phyloP scores from a whole-genome alignment of 2,329 filamentous ascomycete genomes.

The Microascus cirrosus region DNA sequence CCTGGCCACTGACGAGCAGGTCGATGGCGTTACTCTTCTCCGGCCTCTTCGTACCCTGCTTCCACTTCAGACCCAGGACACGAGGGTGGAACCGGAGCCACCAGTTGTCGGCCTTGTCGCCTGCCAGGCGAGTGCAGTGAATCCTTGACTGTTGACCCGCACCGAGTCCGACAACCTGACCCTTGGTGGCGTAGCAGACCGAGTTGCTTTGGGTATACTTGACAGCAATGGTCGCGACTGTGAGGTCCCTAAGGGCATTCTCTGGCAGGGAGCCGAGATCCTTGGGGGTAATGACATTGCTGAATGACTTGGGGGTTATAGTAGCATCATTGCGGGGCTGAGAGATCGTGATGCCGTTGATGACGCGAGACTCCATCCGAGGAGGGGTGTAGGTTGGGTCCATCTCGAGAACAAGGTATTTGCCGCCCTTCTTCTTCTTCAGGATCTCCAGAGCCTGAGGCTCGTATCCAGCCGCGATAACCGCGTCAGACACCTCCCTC shows the following conservation, averaged over 20 bases:
- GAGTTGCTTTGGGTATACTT: conserved; percentile 99
- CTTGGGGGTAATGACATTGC: conserved; percentile 77
- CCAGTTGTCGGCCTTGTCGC: conserved; percentile 99
- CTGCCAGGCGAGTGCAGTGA: conserved; percentile 93
- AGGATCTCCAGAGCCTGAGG: conserved; percentile 81
- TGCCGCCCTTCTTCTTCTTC: conserved; percentile 96
- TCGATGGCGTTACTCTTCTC: conserved; percentile 99
- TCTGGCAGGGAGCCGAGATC: conserved; percentile 62
- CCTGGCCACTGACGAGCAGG: conserved; percentile 80
- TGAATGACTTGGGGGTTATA: conserved; percentile 79
- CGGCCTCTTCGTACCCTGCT: conserved; percentile 90
- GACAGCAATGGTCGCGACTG: conserved; percentile 89
- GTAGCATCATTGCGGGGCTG: conserved; percentile 89
- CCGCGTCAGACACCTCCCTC: conserved; percentile 93
- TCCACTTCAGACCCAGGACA: conserved; percentile 84
- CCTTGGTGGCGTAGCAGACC: conserved; percentile 91
- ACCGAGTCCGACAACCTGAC: conserved; percentile 86
- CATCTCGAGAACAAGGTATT: conserved; percentile 93
- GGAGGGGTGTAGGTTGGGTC: conserved; percentile 75
- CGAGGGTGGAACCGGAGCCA: conserved; percentile 97
- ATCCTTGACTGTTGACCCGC: conserved; percentile 96
- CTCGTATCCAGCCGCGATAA: conserved; percentile 83
- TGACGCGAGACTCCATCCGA: conserved; percentile 72
- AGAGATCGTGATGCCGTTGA: conserved; percentile 79
- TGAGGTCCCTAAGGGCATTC: conserved; percentile 75